phyloP scores from a whole-genome alignment of 495 filamentous ascomycete species.

The Podospora fimiseda region DNA sequence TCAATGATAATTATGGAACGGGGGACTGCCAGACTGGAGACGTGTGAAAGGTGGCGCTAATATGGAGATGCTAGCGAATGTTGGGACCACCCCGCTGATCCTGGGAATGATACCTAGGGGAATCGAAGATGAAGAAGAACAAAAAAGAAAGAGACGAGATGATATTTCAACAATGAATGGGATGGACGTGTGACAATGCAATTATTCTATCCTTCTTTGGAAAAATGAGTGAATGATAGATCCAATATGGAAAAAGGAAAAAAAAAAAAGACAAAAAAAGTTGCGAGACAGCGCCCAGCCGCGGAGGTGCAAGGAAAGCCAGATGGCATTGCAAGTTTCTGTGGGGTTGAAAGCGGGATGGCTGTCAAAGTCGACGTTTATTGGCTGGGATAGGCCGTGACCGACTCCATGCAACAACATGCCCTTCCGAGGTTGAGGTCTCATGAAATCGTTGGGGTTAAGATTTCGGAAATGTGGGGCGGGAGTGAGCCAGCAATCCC shows the following conservation, averaged over 20 bases:
- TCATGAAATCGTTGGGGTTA: background rate
- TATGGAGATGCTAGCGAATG: constrained; percentile 3
- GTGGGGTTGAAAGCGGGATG: background rate
- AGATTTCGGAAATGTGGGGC: constrained; percentile 3
- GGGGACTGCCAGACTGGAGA: background rate
- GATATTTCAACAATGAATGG: too few relatives aligned
- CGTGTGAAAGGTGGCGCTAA: background rate
- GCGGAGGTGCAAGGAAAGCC: constrained; percentile 3
- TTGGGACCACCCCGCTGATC: background rate
- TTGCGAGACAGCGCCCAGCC: too few relatives aligned
- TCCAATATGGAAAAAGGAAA: too few relatives aligned
- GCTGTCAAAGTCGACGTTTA: background rate
- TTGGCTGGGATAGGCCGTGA: background rate
- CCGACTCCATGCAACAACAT: background rate
- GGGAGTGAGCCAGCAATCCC: background rate
- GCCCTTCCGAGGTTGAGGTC: constrained; percentile 4
- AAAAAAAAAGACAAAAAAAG: background rate
- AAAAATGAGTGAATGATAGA: too few relatives aligned
- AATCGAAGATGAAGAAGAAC: background rate
- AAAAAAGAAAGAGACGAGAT: too few relatives aligned
- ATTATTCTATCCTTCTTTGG: too few relatives aligned
- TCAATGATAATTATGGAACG: background rate
- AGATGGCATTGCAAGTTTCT: background rate
- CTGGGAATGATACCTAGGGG: background rate
- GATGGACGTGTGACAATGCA: too few relatives aligned